phyloP scores from a whole-genome alignment of 768 basidiomycete genomes.

The Lactarius akahatsu region DNA sequence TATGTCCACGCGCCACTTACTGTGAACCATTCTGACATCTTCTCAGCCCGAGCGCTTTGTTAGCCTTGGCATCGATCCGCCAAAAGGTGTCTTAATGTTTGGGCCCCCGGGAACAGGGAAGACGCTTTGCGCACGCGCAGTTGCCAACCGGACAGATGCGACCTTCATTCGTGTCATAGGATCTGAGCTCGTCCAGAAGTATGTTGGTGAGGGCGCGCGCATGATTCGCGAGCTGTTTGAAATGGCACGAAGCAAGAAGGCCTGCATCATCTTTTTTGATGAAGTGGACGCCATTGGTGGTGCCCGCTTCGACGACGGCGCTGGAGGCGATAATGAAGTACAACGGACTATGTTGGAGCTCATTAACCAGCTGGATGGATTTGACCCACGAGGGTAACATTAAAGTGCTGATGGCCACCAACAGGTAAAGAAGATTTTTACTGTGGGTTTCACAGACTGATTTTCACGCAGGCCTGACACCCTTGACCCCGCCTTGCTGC shows the following conservation, averaged over 20 bases:
- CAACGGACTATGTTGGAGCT: conserved; percentile 99
- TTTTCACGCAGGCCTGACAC: conserved; percentile 80
- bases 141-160: conserved; percentile 97
- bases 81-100: conserved; percentile 94
- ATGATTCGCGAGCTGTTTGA: conserved; percentile 99
- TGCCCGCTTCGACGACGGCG: conserved; percentile 96
- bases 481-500: conserved; percentile 91
- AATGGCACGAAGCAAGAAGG: conserved; percentile 98
- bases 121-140: conserved; percentile 96
- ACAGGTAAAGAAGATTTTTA: conserved; percentile 57
- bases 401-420: conserved; percentile 99
- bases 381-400: conserved; percentile 99
- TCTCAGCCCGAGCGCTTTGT: conserved; percentile 96
- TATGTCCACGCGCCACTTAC: conserved; percentile 41
- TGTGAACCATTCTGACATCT: background rate
- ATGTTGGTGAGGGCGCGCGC: conserved; percentile 97
- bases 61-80: conserved; percentile 97
- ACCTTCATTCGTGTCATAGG: conserved; percentile 99
- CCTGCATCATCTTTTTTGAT: conserved; percentile 99
- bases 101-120: conserved; percentile 99
- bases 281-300: conserved; percentile 99
- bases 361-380: conserved; percentile 98
- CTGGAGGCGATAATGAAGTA: conserved; percentile 98
- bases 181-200: conserved; percentile 99
- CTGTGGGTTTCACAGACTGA: conserved; percentile 14